Evolutionary conservation across 2,329 filamentous ascomycete genomes (phyloP).

Genomic region (Colletotrichum sp.): DNA sequence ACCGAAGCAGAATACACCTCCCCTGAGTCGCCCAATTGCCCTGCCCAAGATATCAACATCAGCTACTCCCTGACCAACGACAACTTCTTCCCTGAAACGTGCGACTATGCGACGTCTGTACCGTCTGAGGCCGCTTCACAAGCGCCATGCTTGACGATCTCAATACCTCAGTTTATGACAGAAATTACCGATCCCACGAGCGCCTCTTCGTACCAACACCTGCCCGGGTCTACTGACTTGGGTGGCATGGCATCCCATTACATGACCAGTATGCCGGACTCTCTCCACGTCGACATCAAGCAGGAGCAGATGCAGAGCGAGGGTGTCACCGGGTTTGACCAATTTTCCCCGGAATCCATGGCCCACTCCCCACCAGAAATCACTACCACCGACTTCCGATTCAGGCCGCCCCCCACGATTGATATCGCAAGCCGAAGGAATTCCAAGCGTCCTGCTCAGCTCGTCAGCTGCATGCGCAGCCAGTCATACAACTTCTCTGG

Average conservation of each 20-base stretch:
- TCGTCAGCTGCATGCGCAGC: conserved; percentile 50
- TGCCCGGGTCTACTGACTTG: conserved; percentile 5
- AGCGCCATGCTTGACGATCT: conserved; percentile 10
- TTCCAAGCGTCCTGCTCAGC: conserved; percentile 50
- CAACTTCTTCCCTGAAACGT: conserved; percentile 15
- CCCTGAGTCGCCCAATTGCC: conserved; percentile 12
- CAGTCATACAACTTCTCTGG: conserved; percentile 39
- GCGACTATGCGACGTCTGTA: conserved; percentile 15
- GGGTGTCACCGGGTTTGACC: conserved; percentile 22
- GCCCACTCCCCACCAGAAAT: conserved; percentile 28
- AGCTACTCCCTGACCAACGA: conserved; percentile 3
- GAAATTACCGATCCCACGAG: conserved; percentile 5
- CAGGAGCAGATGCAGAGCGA: conserved; percentile 18
- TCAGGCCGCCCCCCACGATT: conserved; percentile 54
- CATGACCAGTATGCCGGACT: neutral
- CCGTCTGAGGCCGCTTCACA: neutral
- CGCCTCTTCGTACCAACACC: conserved; percentile 12
- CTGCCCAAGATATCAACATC: neutral
- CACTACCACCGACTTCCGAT: conserved; percentile 34
- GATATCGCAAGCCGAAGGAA: conserved; percentile 61
- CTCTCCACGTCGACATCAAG: conserved; percentile 21
- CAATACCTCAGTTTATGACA: conserved; percentile 17
- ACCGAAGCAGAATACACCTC: conserved; percentile 17
- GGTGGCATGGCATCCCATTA: neutral
- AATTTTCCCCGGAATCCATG: conserved; percentile 33